These are phyloP conservation scores for Cytospora piceae DNA, from an alignment of 2,329 filamentous ascomycete species.

Conservation along the genomic window DNA sequence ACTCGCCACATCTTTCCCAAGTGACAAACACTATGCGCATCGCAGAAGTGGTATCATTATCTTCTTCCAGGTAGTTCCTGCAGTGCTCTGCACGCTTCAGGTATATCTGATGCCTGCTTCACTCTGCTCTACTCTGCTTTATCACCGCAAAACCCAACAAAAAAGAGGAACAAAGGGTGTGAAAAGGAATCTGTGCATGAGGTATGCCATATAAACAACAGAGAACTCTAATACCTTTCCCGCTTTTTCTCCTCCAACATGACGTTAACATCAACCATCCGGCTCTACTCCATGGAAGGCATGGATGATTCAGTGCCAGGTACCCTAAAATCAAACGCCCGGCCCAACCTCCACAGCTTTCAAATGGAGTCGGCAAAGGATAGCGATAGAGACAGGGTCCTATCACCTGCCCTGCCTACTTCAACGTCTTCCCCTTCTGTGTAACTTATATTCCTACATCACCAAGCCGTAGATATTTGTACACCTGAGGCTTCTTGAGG, in stretches of 20 bases:
- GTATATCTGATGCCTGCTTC: not conserved
- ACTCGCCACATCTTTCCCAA: not conserved
- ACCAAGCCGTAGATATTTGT: not conserved
- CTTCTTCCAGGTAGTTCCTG: not conserved
- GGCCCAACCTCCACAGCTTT: not conserved
- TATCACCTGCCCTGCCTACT: not conserved
- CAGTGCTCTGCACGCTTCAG: not conserved
- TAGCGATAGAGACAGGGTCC: not conserved
- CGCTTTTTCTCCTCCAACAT: not conserved
- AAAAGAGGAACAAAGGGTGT: not conserved
- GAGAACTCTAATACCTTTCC: not conserved
- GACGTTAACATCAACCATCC: slow-evolving; percentile 1
- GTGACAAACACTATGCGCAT: slow-evolving; percentile 1
- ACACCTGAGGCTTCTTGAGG: not conserved
- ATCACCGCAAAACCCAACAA: not conserved
- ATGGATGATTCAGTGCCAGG: not conserved
- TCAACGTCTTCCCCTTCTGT: not conserved
- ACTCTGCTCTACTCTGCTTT: slow-evolving; percentile 1
- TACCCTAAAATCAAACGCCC: not conserved
- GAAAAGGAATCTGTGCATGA: not conserved
- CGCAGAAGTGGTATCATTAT: slow-evolving; percentile 2
- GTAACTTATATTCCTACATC: not conserved
- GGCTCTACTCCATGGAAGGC: not conserved
- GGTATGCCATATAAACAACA: slow-evolving; percentile 1
- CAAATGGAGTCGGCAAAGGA: not conserved